A percentile compares a stretch with the other conserved stretches of the same genome.
phyloP scores from a whole-genome alignment of 2,329 filamentous ascomycete species.

The Nannizziopsis arthrosporioides region DNA sequence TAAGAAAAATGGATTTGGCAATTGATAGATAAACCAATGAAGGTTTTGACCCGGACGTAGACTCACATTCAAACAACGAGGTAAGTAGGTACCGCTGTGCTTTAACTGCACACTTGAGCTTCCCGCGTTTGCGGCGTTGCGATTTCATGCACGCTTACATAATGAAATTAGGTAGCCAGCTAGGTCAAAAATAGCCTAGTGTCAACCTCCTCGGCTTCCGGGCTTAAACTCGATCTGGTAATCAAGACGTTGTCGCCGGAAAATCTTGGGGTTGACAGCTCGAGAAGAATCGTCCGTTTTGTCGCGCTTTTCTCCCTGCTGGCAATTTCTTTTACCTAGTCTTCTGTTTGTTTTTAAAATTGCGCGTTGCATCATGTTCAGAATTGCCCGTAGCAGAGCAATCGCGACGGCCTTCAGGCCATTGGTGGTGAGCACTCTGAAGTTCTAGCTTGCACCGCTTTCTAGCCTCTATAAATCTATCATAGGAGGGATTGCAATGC shows the following conservation, averaged over 20 bases:
- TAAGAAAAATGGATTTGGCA: too few species aligned
- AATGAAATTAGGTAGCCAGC: slow-evolving; percentile 3
- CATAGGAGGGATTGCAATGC: slow-evolving; percentile 24
- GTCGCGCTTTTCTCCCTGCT: neutral
- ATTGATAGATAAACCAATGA: too few species aligned
- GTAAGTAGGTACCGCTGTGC: too few species aligned
- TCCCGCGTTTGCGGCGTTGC: too few species aligned
- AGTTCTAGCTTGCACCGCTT: neutral
- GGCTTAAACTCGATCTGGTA: neutral
- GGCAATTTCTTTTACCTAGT: neutral
- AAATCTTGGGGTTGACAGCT: slow-evolving; percentile 5
- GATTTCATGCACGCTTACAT: too few species aligned
- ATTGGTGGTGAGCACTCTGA: slow-evolving; percentile 51
- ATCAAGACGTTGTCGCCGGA: slow-evolving; percentile 9
- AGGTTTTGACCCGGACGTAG: too few species aligned
- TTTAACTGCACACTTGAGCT: too few species aligned
- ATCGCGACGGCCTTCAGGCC: slow-evolving; percentile 68
- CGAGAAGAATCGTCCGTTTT: neutral
- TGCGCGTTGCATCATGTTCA: slow-evolving; percentile 59
- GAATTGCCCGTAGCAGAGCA: slow-evolving; percentile 68
- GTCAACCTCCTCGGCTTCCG: neutral
- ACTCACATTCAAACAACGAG: too few species aligned
- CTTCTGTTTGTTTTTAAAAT: slow-evolving; percentile 8
- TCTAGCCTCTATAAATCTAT: slow-evolving; percentile 3
- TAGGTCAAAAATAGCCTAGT: slow-evolving; percentile 1